Evolutionary conservation across 2,329 filamentous ascomycete genomes (phyloP).

Genomic region (Trichoderma gracile): DNA sequence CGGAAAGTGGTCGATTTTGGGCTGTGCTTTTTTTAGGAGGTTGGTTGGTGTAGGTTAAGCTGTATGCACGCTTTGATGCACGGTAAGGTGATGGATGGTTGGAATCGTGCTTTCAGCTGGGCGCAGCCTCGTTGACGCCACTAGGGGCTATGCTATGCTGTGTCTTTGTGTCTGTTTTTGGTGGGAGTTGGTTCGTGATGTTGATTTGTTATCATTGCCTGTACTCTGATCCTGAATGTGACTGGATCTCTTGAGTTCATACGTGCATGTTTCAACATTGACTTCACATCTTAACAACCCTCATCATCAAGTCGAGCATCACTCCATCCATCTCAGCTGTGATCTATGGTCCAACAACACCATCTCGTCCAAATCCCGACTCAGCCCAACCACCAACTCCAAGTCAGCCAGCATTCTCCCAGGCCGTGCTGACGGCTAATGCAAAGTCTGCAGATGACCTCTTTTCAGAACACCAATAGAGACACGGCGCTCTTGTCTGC

Average conservation of each 20-base stretch:
- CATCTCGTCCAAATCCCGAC: not conserved
- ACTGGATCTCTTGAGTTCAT: no score
- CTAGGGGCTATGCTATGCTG: conserved; percentile 2
- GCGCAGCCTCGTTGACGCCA: conserved; percentile 19
- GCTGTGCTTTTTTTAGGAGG: no score
- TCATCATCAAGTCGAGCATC: no score
- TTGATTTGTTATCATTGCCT: not conserved
- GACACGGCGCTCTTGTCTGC: no score
- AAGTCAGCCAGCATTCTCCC: not conserved
- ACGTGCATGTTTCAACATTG: no score
- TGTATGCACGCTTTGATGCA: no score
- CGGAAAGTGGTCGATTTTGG: no score
- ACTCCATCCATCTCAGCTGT: not conserved
- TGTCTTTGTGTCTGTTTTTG: not conserved
- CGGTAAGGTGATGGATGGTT: not conserved
- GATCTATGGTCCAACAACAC: no score
- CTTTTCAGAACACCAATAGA: no score
- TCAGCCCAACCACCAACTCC: not conserved
- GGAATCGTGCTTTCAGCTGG: conserved; percentile 1
- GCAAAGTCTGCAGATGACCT: conserved; percentile 6
- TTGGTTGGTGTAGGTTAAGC: no score
- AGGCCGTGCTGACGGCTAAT: conserved; percentile 20
- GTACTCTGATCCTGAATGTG: no score
- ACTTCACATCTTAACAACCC: no score
- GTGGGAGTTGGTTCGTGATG: not conserved